These are phyloP conservation scores for Penicillium palitans DNA, from an alignment of 2,329 filamentous ascomycete species.

Conservation along the genomic window DNA sequence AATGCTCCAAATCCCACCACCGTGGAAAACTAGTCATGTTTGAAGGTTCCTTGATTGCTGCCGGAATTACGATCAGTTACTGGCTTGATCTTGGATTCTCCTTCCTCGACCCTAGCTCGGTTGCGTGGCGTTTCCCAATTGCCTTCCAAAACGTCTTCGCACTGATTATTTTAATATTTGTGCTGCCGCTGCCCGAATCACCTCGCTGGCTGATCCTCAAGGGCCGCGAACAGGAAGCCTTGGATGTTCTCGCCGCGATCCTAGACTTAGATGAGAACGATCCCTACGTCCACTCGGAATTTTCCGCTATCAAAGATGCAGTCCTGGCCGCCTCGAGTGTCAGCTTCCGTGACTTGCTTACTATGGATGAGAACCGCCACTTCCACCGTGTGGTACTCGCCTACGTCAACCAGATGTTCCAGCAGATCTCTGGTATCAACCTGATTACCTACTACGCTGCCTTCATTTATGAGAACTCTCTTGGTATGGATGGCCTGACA, in stretches of 20 bases:
- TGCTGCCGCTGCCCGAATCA: conserved; percentile 55
- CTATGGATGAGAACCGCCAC: conserved; percentile 57
- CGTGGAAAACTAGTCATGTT: conserved; percentile 54
- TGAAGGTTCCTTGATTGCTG: conserved; percentile 51
- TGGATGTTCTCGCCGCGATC: conserved; percentile 48
- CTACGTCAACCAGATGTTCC: conserved; percentile 60
- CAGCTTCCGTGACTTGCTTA: conserved; percentile 57
- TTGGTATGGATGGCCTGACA: conserved; percentile 42
- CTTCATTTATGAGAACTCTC: conserved; percentile 44
- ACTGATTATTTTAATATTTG: conserved; percentile 48
- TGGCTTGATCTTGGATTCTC: conserved; percentile 54
- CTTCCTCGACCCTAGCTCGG: conserved; percentile 48
- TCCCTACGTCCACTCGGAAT: conserved; percentile 46
- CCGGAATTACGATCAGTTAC: conserved; percentile 49
- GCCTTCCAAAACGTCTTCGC: conserved; percentile 58
- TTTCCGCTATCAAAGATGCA: conserved; percentile 52
- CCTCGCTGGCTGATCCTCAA: conserved; percentile 58
- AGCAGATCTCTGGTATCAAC: conserved; percentile 50
- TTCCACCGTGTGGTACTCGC: conserved; percentile 57
- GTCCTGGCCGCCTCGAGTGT: conserved; percentile 51
- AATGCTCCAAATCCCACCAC: conserved; percentile 51
- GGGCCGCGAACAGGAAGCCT: conserved; percentile 52
- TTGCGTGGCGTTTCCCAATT: conserved; percentile 56
- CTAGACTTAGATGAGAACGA: conserved; percentile 49
- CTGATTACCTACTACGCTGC: conserved; percentile 50